A percentile compares a stretch with the other conserved stretches of the same genome.
phyloP scores from a whole-genome alignment of 768 basidiomycete species.

The Fomitopsis serialis region DNA sequence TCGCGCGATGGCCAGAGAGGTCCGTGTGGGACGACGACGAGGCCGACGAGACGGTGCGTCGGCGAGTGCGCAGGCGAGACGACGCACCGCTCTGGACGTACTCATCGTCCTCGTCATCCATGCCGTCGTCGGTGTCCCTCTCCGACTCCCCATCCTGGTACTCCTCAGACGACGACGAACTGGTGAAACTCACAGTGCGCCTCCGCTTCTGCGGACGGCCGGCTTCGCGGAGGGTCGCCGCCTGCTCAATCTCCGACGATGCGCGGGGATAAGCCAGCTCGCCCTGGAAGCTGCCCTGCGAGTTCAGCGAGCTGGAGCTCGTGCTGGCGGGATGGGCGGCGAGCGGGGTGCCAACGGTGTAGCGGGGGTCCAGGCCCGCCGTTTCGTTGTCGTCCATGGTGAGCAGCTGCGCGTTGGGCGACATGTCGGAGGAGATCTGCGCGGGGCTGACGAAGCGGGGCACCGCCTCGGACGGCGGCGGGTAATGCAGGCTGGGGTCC shows the following conservation, averaged over 20 bases:
- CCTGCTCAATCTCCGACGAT: slow-evolving; percentile 9
- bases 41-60: slow-evolving; percentile 6
- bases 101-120: slow-evolving; percentile 14
- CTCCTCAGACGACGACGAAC: slow-evolving; percentile 8
- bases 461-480: slow-evolving; percentile 3
- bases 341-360: slow-evolving; percentile 7
- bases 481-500: slow-evolving; percentile 6
- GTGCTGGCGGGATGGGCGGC: background rate
- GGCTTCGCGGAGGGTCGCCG: slow-evolving; percentile 5
- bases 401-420: slow-evolving; percentile 10
- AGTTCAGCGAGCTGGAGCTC: background rate
- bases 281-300: slow-evolving; percentile 5
- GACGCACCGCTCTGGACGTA: slow-evolving; percentile 6
- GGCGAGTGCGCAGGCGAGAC: slow-evolving; percentile 6
- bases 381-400: slow-evolving; percentile 1
- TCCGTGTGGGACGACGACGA: slow-evolving; percentile 7
- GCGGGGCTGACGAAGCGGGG: slow-evolving; percentile 16
- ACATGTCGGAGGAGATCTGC: slow-evolving; percentile 14
- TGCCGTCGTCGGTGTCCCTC: background rate
- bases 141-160: slow-evolving; percentile 11
- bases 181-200: slow-evolving; percentile 13
- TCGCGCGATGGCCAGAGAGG: slow-evolving; percentile 30
- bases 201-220: slow-evolving; percentile 8
- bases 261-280: slow-evolving; percentile 5
- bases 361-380: slow-evolving; percentile 12